A percentile compares a stretch with the other conserved stretches of the same genome.
phyloP scores from a whole-genome alignment of 352 stramenopile genomes.

The Globisporangium nodosum region DNA sequence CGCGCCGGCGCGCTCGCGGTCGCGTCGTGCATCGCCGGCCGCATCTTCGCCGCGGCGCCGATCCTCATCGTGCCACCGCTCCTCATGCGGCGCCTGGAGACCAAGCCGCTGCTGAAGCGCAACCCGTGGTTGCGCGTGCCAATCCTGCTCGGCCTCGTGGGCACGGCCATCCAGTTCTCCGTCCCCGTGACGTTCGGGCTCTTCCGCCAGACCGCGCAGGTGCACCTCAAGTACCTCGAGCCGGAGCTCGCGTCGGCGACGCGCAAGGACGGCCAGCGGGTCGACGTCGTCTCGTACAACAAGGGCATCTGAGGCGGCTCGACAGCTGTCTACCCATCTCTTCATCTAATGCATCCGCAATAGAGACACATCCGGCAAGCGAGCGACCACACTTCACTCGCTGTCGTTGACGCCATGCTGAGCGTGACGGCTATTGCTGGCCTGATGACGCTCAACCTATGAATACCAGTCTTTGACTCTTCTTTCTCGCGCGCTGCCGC shows the following conservation, averaged over 20 bases:
- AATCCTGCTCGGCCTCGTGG: constrained; percentile 60
- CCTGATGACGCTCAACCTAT: no score
- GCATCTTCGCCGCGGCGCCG: constrained; percentile 75
- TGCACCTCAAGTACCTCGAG: constrained; percentile 59
- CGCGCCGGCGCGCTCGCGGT: constrained; percentile 68
- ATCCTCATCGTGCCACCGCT: constrained; percentile 78
- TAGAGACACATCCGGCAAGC: background rate
- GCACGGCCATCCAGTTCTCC: constrained; percentile 75
- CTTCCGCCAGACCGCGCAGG: constrained; percentile 76
- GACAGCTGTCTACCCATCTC: background rate
- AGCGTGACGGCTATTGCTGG: background rate
- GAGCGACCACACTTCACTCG: background rate
- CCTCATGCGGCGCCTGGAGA: constrained; percentile 49
- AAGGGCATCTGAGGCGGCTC: constrained; percentile 48
- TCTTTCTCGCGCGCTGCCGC: no score
- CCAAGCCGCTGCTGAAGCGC: constrained; percentile 28
- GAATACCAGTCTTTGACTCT: no score
- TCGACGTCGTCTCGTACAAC: constrained; percentile 78
- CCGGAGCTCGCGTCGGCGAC: constrained; percentile 37
- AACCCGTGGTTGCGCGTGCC: constrained; percentile 61
- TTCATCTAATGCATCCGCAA: background rate
- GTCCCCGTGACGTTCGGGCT: constrained; percentile 83
- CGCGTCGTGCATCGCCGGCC: constrained; percentile 63
- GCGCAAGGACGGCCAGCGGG: constrained; percentile 39
- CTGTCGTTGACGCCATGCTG: no score